Evolutionary conservation across 805 yeast genomes (phyloP).

Genomic region (Candida qinlingensis): DNA sequence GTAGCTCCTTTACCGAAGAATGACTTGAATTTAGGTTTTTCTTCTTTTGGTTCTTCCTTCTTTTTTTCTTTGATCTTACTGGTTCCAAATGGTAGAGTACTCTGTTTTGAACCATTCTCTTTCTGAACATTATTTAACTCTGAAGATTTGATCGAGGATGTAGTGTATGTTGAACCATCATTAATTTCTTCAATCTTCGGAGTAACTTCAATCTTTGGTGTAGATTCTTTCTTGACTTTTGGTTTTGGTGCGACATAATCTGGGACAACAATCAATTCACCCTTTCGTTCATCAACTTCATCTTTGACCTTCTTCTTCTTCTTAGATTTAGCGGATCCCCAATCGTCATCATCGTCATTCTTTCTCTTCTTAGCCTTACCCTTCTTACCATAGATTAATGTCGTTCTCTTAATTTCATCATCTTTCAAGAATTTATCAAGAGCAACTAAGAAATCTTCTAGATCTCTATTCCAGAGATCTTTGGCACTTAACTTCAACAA

Average conservation of each 20-base stretch:
- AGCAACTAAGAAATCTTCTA: constrained; percentile 62
- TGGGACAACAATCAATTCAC: constrained; percentile 24
- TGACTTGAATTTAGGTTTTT: constrained; percentile 27
- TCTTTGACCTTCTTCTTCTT: constrained; percentile 14
- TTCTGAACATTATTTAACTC: background rate
- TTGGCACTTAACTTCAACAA: constrained; percentile 51
- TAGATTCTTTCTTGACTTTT: constrained; percentile 18
- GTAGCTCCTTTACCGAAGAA: constrained; percentile 31
- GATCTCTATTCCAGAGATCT: constrained; percentile 82
- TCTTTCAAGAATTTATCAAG: constrained; percentile 65
- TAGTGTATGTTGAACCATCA: background rate
- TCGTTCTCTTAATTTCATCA: constrained; percentile 57
- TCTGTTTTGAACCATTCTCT: constrained; percentile 3
- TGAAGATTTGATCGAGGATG: background rate
- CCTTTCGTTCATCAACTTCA: constrained; percentile 15
- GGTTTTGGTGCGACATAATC: constrained; percentile 21
- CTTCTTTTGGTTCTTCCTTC: constrained; percentile 14
- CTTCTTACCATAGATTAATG: constrained; percentile 41
- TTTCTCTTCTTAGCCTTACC: constrained; percentile 35
- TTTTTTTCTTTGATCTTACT: background rate
- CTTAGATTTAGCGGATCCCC: constrained; percentile 14
- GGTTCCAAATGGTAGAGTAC: constrained; percentile 1
- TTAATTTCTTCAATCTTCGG: constrained; percentile 18
- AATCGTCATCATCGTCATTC: constrained; percentile 18
- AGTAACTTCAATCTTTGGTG: constrained; percentile 18